phyloP scores from a whole-genome alignment of 805 yeast genomes.

The Kodamaea leandrae region DNA sequence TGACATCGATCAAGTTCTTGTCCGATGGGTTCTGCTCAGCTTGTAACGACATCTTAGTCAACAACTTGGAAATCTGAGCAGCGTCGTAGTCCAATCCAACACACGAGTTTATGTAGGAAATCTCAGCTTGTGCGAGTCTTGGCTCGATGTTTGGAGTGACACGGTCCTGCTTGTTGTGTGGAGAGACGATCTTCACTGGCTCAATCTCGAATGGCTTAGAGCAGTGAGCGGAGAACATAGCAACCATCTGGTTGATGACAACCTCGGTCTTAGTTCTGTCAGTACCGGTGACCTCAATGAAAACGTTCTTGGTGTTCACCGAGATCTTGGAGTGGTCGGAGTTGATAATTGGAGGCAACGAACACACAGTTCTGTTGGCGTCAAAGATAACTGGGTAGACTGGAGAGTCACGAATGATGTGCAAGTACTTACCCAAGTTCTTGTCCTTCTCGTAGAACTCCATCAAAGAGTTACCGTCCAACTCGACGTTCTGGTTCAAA shows the following conservation, averaged over 20 bases:
- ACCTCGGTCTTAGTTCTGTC: constrained; percentile 92
- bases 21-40: constrained; percentile 53
- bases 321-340: constrained; percentile 87
- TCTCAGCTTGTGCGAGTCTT: constrained; percentile 70
- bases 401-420: constrained; percentile 82
- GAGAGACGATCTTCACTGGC: constrained; percentile 81
- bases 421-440: constrained; percentile 84
- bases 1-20: constrained; percentile 55
- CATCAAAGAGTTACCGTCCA: constrained; percentile 77
- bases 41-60: constrained; percentile 76
- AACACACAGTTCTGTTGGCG: constrained; percentile 70
- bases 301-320: constrained; percentile 79
- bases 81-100: constrained; percentile 76
- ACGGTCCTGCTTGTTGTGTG: constrained; percentile 75
- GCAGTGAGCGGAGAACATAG: constrained; percentile 93
- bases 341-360: constrained; percentile 96
- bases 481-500: constrained; percentile 62
- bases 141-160: constrained; percentile 69
- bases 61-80: constrained; percentile 63
- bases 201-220: constrained; percentile 80
- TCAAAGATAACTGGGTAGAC: constrained; percentile 90
- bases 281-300: constrained; percentile 92
- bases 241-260: constrained; percentile 87
- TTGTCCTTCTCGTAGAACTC: constrained; percentile 89
- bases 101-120: constrained; percentile 85